Evolutionary conservation across 192 early-diverging fungal genomes (phyloP).

Genomic region (Umbelopsis vinacea): DNA sequence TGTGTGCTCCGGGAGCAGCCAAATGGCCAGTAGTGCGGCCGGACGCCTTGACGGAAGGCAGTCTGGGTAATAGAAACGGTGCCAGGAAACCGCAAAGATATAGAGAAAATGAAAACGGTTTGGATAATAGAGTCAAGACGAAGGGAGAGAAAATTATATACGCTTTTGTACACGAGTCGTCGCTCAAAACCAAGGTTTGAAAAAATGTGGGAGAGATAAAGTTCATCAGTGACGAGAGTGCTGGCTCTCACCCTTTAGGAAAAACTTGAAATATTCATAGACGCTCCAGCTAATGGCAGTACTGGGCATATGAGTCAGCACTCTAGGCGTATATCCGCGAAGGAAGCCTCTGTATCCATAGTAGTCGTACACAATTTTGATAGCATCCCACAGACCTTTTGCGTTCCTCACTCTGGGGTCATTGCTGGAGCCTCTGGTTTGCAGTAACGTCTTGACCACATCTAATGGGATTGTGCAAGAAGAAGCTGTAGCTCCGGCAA

Average conservation of each 20-base stretch:
- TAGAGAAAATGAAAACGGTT: not conserved
- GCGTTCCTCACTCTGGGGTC: slow-evolving; percentile 75
- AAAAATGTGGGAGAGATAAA: too few relatives aligned
- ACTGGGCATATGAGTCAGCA: slow-evolving; percentile 90
- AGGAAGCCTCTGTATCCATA: slow-evolving; percentile 81
- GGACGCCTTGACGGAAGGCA: not conserved
- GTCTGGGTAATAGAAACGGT: not conserved
- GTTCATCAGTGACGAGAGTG: not conserved
- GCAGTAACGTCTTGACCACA: slow-evolving; percentile 94
- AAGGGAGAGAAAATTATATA: not conserved
- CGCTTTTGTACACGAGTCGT: slow-evolving; percentile 18
- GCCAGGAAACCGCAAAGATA: not conserved
- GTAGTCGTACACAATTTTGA: slow-evolving; percentile 73
- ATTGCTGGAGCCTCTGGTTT: slow-evolving; percentile 81
- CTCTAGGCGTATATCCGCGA: slow-evolving; percentile 78
- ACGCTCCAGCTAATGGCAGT: slow-evolving; percentile 97
- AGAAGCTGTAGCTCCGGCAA: slow-evolving; percentile 88
- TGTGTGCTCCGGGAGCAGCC: not conserved
- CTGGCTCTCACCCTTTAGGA: slow-evolving; percentile 40
- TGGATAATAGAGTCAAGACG: not conserved
- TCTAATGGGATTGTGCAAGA: slow-evolving; percentile 93
- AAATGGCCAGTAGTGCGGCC: not conserved
- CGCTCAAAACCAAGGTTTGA: not conserved
- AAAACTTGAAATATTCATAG: slow-evolving; percentile 86
- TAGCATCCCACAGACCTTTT: slow-evolving; percentile 71